Conservation (phyloP, 371 early-diverging fungal species). For the Zychaea mexicana region DNA sequence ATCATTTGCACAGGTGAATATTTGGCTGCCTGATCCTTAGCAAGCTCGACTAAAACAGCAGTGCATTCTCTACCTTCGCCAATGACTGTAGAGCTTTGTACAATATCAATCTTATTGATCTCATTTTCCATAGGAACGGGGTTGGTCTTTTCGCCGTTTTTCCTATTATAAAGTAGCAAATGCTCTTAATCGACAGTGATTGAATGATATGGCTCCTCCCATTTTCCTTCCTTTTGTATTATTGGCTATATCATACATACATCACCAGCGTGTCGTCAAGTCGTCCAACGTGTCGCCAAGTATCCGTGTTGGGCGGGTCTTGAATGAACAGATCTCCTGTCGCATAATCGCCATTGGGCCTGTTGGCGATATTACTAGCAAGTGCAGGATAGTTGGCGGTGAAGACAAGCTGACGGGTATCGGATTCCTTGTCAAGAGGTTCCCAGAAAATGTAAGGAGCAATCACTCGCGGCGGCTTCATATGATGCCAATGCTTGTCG, state of each 20-base stretch:
- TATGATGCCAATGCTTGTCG: slow-evolving; percentile 4
- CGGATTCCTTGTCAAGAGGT: background rate
- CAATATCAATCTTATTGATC: slow-evolving; percentile 15
- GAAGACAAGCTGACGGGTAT: slow-evolving; percentile 1
- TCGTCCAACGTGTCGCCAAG: slow-evolving; percentile 26
- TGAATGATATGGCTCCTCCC: background rate
- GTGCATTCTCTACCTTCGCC: slow-evolving; percentile 32
- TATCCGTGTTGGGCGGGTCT: slow-evolving; percentile 8
- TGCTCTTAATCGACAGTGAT: too few relatives aligned
- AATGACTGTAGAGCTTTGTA: slow-evolving; percentile 24
- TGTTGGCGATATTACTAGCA: slow-evolving; percentile 15
- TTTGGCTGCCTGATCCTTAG: background rate
- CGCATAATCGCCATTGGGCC: slow-evolving; percentile 28
- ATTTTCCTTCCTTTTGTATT: background rate
- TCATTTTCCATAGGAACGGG: slow-evolving; percentile 35
- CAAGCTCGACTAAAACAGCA: slow-evolving; percentile 24
- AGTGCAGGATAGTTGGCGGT: slow-evolving; percentile 11
- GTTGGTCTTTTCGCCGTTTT: slow-evolving; percentile 47
- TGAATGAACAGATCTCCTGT: slow-evolving; percentile 32
- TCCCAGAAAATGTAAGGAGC: slow-evolving; percentile 1
- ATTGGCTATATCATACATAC: slow-evolving; percentile 8
- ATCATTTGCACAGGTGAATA: background rate
- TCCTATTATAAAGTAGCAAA: slow-evolving; percentile 1
- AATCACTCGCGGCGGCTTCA: background rate
- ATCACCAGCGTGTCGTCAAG: slow-evolving; percentile 35